Base-by-base conservation (phyloP, 768 basidiomycete species). In the Tulasnella sp. region DNA sequence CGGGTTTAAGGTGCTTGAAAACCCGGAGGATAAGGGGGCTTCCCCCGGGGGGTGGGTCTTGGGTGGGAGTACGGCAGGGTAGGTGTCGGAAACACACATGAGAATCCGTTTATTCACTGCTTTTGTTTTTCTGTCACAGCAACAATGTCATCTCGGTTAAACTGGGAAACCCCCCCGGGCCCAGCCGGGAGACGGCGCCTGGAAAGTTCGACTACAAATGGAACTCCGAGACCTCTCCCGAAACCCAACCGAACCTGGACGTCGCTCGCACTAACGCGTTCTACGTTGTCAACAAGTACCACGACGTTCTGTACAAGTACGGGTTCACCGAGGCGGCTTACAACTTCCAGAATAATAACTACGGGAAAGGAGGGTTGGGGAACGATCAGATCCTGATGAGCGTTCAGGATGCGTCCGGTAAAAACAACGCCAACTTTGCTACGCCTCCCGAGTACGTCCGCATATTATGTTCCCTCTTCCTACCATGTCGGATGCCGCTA, bases 271-370 rank as follows among this genome's bases (percentile, higher is more conserved):
- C 86, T 1, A 83, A 83, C 76, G 77, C 83, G 52, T 91, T 90
- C 82, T 91, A 89, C 81, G 82, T 89, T 40, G 84, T 85, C 79
- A 91, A 91, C 83, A 86, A 84, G 76, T 84, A 89, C 71, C 89
- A 91, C 81, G 89, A 74, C 14, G 8, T 67, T 11, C 29, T 42
- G 14, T 85, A 88, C 81, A 80, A 84, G 67, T 89, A 89, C 78
- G 89, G 90, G 3, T 91, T 91, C 81, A 89, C 88, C 54, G 88
- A 89, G 81, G 77, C 78, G 9, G 83, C 85, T 11, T 89, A 87
- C 80, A 91, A 90, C 81, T 90, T 90, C 85, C 89, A 90, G 81
- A 83, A 82, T 40, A 83, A 85, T 80, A 90, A 89, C 82, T 85
- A 86, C 76, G 85, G 83, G 37, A 85, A 86, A 37, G 88, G 88